Percentiles rank a stretch among this genome's conserved stretches.
Evolutionary conservation across 225 moss, liverwort and hornwort genomes (phyloP).

Genomic region (Ulota crispa): DNA sequence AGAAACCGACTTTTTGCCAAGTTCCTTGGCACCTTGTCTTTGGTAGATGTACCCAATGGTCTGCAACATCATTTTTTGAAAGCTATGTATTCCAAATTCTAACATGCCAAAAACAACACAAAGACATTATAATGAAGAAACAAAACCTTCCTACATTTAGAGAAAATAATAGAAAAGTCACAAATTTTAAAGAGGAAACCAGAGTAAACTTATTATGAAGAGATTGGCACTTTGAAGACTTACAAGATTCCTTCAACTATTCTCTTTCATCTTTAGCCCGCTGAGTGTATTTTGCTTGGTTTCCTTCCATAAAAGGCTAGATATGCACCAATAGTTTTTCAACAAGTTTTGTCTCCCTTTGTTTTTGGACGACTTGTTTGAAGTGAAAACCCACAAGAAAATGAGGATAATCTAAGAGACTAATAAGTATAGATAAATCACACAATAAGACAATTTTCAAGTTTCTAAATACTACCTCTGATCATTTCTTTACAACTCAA

Average conservation of each 20-base stretch:
- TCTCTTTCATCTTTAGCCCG: slow-evolving; percentile 42
- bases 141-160: background rate
- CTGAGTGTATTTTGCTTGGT: slow-evolving; percentile 33
- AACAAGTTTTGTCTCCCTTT: slow-evolving; percentile 61
- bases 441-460: too few relatives aligned
- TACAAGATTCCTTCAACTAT: slow-evolving; percentile 32
- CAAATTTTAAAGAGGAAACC: background rate
- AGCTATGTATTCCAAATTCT: slow-evolving; percentile 41
- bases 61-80: slow-evolving; percentile 75
- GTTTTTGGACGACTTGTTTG: slow-evolving; percentile 55
- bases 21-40: slow-evolving; percentile 79
- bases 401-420: background rate
- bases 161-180: background rate
- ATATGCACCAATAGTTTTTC: slow-evolving; percentile 39
- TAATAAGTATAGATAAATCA: too few relatives aligned
- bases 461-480: background rate
- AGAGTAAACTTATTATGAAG: background rate
- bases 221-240: background rate
- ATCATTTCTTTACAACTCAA: background rate
- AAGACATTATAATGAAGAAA: background rate
- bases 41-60: slow-evolving; percentile 88
- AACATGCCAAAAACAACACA: slow-evolving; percentile 6
- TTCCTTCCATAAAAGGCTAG: slow-evolving; percentile 35
- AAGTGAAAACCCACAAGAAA: background rate
- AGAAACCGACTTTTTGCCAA: slow-evolving; percentile 64